phyloP scores from a whole-genome alignment of 495 filamentous ascomycete genomes.

The Chaetomium tenue region DNA sequence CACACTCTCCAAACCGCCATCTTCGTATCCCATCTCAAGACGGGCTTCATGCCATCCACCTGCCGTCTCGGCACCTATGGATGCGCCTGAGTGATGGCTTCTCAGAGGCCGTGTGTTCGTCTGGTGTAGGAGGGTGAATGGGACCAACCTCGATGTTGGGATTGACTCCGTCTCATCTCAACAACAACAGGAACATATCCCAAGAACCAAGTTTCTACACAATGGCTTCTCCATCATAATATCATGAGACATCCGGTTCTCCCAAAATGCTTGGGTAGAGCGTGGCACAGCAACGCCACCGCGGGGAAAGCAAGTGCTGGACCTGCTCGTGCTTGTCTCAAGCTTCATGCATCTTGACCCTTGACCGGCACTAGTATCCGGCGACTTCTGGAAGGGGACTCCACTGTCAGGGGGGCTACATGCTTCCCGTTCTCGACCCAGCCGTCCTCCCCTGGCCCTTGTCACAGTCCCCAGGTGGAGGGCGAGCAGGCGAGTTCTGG shows the following conservation, averaged over 20 bases:
- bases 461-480: constrained; percentile 41
- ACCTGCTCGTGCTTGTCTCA: constrained; percentile 5
- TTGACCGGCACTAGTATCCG: constrained; percentile 3
- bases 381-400: constrained; percentile 31
- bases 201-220: neutral
- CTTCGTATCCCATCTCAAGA: neutral
- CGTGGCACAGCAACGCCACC: neutral
- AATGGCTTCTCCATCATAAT: no score
- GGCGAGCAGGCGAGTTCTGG: constrained; percentile 30
- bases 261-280: neutral
- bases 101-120: neutral
- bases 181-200: no score
- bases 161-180: neutral
- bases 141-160: neutral
- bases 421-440: constrained; percentile 20
- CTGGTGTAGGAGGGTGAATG: neutral
- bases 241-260: no score
- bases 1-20: neutral
- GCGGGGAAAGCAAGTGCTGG: neutral
- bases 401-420: constrained; percentile 3
- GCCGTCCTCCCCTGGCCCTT: constrained; percentile 33
- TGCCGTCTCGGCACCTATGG: neutral
- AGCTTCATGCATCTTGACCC: constrained; percentile 28
- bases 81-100: neutral
- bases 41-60: neutral